Evolutionary conservation across 208 protist species (phyloP).

Genomic region (Trypanosoma avium): DNA sequence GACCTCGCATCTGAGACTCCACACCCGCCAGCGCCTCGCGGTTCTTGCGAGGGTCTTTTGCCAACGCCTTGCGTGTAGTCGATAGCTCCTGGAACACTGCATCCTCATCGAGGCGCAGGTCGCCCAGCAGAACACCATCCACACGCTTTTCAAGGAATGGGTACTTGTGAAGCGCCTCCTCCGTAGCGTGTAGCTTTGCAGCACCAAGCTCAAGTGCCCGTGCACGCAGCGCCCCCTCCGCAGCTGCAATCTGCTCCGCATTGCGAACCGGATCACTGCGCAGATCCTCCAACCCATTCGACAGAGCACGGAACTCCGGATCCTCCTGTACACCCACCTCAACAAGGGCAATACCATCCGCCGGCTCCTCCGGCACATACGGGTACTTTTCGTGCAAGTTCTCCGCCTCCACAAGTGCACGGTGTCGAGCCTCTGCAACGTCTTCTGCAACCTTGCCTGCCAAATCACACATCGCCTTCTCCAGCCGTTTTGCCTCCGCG

Average conservation of each 20-base stretch:
- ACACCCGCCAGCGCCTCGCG: slow-evolving; percentile 18
- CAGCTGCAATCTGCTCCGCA: slow-evolving; percentile 16
- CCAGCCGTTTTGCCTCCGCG: slow-evolving; percentile 32
- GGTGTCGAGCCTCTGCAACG: slow-evolving; percentile 29
- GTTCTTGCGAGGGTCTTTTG: not conserved
- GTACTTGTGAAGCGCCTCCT: slow-evolving; percentile 27
- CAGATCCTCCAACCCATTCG: slow-evolving; percentile 38
- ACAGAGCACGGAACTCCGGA: slow-evolving; percentile 43
- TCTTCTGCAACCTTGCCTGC: slow-evolving; percentile 41
- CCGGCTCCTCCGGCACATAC: slow-evolving; percentile 48
- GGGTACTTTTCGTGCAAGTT: slow-evolving; percentile 39
- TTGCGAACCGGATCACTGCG: slow-evolving; percentile 12
- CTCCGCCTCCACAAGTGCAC: slow-evolving; percentile 28
- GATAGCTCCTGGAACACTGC: slow-evolving; percentile 30
- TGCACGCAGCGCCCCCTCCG: slow-evolving; percentile 20
- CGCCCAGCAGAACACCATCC: slow-evolving; percentile 35
- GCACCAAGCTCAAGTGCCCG: slow-evolving; percentile 25
- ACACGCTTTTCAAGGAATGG: slow-evolving; percentile 45
- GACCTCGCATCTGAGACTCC: slow-evolving; percentile 20
- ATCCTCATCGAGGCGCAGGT: slow-evolving; percentile 40
- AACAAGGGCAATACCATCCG: slow-evolving; percentile 31
- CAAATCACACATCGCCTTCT: slow-evolving; percentile 42
- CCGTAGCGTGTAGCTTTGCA: slow-evolving; percentile 33
- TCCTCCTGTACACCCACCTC: slow-evolving; percentile 40
- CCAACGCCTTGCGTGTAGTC: slow-evolving; percentile 16